Evolutionary conservation across 2,329 filamentous ascomycete species (phyloP), one percentile per base, ranked within the genome.

Genomic region (Alternaria solani): DNA sequence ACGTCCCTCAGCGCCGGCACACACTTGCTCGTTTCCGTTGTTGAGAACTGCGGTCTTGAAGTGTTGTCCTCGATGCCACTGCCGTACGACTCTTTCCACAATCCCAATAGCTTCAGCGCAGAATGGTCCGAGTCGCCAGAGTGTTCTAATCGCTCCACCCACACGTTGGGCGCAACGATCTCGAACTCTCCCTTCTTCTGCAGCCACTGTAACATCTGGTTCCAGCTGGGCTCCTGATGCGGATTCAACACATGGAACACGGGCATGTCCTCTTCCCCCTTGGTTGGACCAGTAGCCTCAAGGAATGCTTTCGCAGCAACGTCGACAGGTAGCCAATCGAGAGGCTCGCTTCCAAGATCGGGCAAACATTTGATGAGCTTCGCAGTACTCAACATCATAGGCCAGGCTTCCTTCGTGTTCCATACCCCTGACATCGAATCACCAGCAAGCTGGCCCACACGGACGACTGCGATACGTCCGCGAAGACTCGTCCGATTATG

Each of bases 221-320:
- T 69, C 84, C 83, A 86, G 2, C 68, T 80, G 4, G 82, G 81
- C 7, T 65, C 66, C 8, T 57, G 71, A 59, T 83, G 76, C 28
- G 80, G 77, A 60, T 85, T 86, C 28, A 86, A 64, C 2, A 86
- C 74, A 68, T 87, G 84, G 59, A 81, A 83, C 5, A 86, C 80
- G 16, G 64, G 57, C 54, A 71, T 66, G 12, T 41, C 18, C 4
- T 57, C 55, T 6, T 23, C 48, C 38, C 39, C 57, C 3, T 44
- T 56, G 14, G 59, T 26, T 12, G 48, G 54, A 25, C 73, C 56
- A 46, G 73, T 70, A 16, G 82, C 82, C 6, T 76, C 67, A 1
- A 78, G 66, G 63, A 85, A 87, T 9, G 87, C 82, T 18, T 78
- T 86, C 84, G 74, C 74, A 16, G 72, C 74, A 44, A 75, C 46